Evolutionary conservation across 345 rosid genomes (phyloP).

Genomic region (Erodium maritimum): DNA sequence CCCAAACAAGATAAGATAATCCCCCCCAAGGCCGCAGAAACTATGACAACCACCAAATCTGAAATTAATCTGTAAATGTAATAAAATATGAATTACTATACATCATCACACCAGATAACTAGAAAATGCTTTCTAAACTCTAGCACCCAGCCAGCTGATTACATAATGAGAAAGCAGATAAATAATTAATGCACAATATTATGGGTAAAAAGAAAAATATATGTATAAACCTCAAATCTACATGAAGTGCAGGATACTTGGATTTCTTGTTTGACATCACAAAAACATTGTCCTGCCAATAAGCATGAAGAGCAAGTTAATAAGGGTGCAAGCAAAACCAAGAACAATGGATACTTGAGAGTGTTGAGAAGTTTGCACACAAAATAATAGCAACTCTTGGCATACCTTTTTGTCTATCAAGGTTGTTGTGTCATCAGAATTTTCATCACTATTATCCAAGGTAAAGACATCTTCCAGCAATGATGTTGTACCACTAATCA

Average conservation of each 20-base stretch:
- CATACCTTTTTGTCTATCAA: conserved; percentile 88
- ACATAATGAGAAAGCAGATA: neutral
- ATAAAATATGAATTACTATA: conserved; percentile 10
- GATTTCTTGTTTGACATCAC: conserved; percentile 99
- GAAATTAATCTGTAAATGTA: conserved; percentile 67
- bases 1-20: conserved; percentile 93
- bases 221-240: conserved; percentile 71
- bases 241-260: conserved; percentile 94
- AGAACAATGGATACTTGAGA: neutral
- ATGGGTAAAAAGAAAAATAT: conserved; percentile 1
- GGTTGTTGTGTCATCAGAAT: conserved; percentile 70
- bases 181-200: conserved; percentile 1
- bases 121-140: neutral
- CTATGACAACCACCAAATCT: conserved; percentile 89
- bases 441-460: conserved; percentile 56
- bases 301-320: conserved; percentile 14
- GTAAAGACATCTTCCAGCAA: conserved; percentile 90
- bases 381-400: neutral
- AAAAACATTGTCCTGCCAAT: conserved; percentile 72
- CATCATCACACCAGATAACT: neutral
- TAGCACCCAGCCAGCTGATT: neutral
- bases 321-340: conserved; percentile 1
- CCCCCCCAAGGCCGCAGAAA: conserved; percentile 98
- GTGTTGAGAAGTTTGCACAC: conserved; percentile 2
- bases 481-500: conserved; percentile 55